Base-by-base conservation (phyloP, 441 rosid genomes). In the Eruca vesicaria region DNA sequence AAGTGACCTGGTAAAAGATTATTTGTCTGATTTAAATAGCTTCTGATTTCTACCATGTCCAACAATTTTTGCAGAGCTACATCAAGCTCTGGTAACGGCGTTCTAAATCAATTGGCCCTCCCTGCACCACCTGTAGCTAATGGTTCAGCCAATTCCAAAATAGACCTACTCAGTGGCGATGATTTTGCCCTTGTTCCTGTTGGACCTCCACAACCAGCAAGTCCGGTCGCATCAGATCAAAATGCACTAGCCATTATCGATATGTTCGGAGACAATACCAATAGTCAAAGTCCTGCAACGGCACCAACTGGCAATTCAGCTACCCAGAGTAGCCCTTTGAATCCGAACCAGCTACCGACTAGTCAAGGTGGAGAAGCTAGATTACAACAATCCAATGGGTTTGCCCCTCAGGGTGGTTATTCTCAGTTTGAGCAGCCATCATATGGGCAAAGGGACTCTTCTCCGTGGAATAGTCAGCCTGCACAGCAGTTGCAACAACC, bases 151-250 rank as follows among this genome's bases (percentile, higher is more conserved):
- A 81, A 85, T 84, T 83, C 93, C 38, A 94, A 87, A 80, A 81
- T 94, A 72, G 99, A 96, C 80, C 89, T 96, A 58, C 91, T 96
- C 81, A 95, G 97, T 69, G 99, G 97, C 32, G 98, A 96, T 81
- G 79, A 74, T 41, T 79, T 79, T 43, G 96, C 98, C 77, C 87
- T 96, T 63, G 98, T 92, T 83, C 90, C 96, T 76, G 84, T 92
- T 41, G 93, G 85, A 71, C 84, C 85, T 76, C 84, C 86, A 29
- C 94, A 85, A 72, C 78, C 89, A 56, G 79, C 81, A 67, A 82
- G 84, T 63, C 79, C 94, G 66, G 78, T 66, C 65, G 78, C 75
- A 56, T 84, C 92, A 16, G 92, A 89, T 81, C 90, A 93, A 83
- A 96, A 90, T 76, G 97, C 98, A 43, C 92, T 96, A 32, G 90